Evolutionary conservation across 257 asterid species (phyloP).

Genomic region (Solanum boliviense): DNA sequence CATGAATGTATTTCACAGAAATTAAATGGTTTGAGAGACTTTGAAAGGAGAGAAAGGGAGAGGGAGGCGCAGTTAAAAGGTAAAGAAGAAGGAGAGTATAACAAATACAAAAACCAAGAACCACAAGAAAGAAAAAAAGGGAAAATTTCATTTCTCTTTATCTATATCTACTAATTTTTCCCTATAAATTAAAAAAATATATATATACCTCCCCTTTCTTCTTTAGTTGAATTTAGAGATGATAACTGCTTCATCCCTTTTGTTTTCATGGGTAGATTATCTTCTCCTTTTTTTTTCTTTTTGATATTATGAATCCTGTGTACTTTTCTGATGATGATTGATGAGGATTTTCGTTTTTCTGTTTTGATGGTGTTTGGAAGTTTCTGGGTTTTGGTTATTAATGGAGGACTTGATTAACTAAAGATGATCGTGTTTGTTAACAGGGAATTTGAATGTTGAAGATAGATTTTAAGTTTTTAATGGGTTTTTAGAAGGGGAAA

Average conservation of each 20-base stretch:
- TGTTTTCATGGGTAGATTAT: background rate
- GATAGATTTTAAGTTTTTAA: background rate
- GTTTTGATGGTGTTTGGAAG: background rate
- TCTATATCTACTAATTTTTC: background rate
- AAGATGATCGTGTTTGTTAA: background rate
- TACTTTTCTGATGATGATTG: background rate
- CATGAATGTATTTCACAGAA: background rate
- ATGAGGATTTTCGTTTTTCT: background rate
- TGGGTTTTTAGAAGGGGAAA: background rate
- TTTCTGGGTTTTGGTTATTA: background rate
- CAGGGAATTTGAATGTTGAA: background rate
- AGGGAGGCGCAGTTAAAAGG: slow-evolving; percentile 4
- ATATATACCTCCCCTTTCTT: background rate
- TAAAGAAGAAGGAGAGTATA: background rate
- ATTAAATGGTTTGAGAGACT: background rate
- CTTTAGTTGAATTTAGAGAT: background rate
- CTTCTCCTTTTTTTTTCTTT: background rate
- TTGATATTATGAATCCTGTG: background rate
- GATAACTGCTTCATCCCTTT: background rate
- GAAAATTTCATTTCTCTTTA: background rate
- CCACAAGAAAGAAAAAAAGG: background rate
- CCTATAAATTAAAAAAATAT: background rate
- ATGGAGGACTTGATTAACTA: background rate
- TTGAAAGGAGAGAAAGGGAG: slow-evolving; percentile 4
- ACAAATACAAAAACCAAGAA: background rate